Percentiles rank a stretch among this genome's conserved stretches.
Evolutionary conservation across 2,329 filamentous ascomycete genomes (phyloP).

Genomic region (Neonectria neomacrospora): DNA sequence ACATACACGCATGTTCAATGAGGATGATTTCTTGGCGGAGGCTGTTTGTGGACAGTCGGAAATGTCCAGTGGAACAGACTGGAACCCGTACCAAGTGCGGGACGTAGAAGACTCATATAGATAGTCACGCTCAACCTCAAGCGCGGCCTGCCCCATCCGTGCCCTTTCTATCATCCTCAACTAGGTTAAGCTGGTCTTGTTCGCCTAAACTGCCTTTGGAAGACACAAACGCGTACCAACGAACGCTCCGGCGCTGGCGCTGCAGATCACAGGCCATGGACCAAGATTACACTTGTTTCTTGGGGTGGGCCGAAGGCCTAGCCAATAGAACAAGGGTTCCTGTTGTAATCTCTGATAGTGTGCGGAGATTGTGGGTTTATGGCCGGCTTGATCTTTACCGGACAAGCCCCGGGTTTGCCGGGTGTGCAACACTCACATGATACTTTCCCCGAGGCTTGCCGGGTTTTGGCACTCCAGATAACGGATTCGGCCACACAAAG

Average conservation of each 20-base stretch:
- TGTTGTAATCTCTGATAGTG: background rate
- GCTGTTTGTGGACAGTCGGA: background rate
- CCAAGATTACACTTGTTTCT: background rate
- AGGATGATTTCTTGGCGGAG: background rate
- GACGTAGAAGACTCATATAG: background rate
- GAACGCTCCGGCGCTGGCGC: background rate
- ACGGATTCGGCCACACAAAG: background rate
- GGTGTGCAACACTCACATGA: background rate
- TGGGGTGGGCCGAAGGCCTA: background rate
- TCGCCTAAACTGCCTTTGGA: background rate
- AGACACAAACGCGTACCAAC: background rate
- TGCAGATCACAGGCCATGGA: background rate
- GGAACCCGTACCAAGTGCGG: background rate
- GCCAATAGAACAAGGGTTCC: background rate
- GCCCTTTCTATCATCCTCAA: background rate
- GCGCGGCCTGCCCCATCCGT: background rate
- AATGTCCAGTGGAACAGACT: background rate
- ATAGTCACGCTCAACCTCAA: background rate
- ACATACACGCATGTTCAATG: conserved; percentile 12
- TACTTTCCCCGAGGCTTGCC: background rate
- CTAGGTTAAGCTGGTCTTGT: background rate
- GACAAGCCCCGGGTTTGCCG: background rate
- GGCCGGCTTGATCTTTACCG: background rate
- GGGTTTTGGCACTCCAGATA: background rate
- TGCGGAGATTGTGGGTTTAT: background rate